These are phyloP conservation scores for Sporodiniella umbellata DNA, from an alignment of 371 early-diverging fungal species.

Conservation along the genomic window DNA sequence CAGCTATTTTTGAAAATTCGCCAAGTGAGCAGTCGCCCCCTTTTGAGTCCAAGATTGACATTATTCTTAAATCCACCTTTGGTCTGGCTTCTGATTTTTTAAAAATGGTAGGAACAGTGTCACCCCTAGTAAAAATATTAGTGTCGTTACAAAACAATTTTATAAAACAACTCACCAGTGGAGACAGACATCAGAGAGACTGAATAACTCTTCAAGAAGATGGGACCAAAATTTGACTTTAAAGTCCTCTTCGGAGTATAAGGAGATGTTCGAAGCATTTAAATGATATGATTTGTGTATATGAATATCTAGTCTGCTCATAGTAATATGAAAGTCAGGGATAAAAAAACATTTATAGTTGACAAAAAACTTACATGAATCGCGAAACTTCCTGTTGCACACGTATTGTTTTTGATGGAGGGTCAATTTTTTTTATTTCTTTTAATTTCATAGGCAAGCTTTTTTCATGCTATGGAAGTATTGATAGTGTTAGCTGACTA, in stretches of 20 bases:
- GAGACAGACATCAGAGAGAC: slow-evolving; percentile 15
- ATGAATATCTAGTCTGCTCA: slow-evolving; percentile 13
- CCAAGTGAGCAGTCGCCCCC: slow-evolving; percentile 11
- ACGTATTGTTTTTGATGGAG: slow-evolving; percentile 11
- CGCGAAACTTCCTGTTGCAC: slow-evolving; percentile 19
- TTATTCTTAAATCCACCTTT: slow-evolving; percentile 15
- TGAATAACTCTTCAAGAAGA: slow-evolving; percentile 16
- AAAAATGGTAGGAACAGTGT: slow-evolving; percentile 14
- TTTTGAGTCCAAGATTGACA: slow-evolving; percentile 12
- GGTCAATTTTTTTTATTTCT: slow-evolving; percentile 16
- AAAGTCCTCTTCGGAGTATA: slow-evolving; percentile 19
- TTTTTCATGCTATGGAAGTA: slow-evolving; percentile 13
- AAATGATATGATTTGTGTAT: slow-evolving; percentile 9
- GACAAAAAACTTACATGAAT: slow-evolving; percentile 13
- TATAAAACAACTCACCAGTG: slow-evolving; percentile 21
- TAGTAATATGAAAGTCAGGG: slow-evolving; percentile 16
- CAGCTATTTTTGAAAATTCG: slow-evolving; percentile 14
- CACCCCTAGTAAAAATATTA: slow-evolving; percentile 19
- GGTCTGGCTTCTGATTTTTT: slow-evolving; percentile 9
- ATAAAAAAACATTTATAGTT: slow-evolving; percentile 11
- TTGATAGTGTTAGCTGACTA: slow-evolving; percentile 2
- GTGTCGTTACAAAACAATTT: slow-evolving; percentile 18
- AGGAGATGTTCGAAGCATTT: slow-evolving; percentile 6
- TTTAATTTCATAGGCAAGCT: slow-evolving; percentile 15
- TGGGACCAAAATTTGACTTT: slow-evolving; percentile 19